Conservation (phyloP, 306 rosid species). For the Ziziphus jujuba region DNA sequence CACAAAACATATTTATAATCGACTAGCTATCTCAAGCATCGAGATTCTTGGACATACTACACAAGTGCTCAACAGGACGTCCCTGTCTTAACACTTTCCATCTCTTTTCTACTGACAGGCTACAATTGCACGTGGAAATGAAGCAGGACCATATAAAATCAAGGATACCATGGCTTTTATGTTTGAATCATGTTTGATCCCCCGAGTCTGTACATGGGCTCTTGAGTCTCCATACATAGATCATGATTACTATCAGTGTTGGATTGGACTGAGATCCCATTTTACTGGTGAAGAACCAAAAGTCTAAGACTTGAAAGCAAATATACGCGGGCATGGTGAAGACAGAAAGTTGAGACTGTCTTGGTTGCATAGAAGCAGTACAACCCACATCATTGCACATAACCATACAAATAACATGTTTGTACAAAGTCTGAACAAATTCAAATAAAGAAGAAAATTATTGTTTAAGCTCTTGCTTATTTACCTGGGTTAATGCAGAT, state of each 20-base stretch:
- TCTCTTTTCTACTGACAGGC: conserved; percentile 41
- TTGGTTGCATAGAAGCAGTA: background rate
- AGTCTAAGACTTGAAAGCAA: conserved; percentile 2
- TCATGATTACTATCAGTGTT: conserved; percentile 84
- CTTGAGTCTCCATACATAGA: conserved; percentile 76
- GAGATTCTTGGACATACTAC: background rate
- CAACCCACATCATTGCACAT: background rate
- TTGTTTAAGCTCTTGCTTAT: too few species aligned
- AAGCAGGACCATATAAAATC: conserved; percentile 67
- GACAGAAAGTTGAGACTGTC: conserved; percentile 12
- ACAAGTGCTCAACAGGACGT: background rate
- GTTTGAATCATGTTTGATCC: conserved; percentile 89
- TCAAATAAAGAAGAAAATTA: too few species aligned
- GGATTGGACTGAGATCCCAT: conserved; percentile 87
- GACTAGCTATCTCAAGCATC: background rate
- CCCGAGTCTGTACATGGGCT: conserved; percentile 72
- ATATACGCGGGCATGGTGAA: conserved; percentile 13
- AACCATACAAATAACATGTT: background rate
- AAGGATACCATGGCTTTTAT: conserved; percentile 82
- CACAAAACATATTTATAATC: background rate
- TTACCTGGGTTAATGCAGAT: too few species aligned
- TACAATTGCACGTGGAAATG: conserved; percentile 61
- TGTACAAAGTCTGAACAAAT: too few species aligned
- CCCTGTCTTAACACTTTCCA: background rate
- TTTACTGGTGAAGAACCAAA: conserved; percentile 28